These are phyloP conservation scores for Lipomyces mesembrius DNA, from an alignment of 805 yeast genomes.

Conservation along the genomic window DNA sequence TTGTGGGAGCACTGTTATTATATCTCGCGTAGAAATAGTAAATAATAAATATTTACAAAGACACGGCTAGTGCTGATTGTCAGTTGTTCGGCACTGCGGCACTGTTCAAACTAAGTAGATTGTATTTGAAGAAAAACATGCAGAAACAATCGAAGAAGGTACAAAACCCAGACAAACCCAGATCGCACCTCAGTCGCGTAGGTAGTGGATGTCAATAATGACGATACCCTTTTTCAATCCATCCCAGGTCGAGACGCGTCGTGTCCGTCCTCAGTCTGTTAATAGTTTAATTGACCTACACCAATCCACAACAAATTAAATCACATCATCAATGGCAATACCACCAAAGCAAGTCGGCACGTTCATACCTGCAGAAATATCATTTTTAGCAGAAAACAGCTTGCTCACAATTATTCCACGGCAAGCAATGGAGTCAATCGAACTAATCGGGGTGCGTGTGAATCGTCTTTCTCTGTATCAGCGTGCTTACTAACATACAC, in stretches of 20 bases:
- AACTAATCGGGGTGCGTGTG: conserved; percentile 62
- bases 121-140: too few relatives aligned
- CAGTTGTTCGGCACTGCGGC: neutral
- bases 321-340: conserved; percentile 58
- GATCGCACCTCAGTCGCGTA: too few relatives aligned
- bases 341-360: conserved; percentile 60
- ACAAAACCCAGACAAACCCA: too few relatives aligned
- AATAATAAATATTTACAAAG: too few relatives aligned
- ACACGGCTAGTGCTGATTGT: too few relatives aligned
- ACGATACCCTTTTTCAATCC: too few relatives aligned
- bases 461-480: conserved; percentile 1
- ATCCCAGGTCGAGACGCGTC: too few relatives aligned
- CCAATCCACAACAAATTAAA: neutral
- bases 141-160: too few relatives aligned
- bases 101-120: neutral
- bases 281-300: neutral
- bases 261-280: too few relatives aligned
- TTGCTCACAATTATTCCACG: conserved; percentile 76
- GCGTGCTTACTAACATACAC: conserved; percentile 31
- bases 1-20: too few relatives aligned
- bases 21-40: too few relatives aligned
- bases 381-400: conserved; percentile 84
- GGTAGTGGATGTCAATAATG: too few relatives aligned
- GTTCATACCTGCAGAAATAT: conserved; percentile 76
- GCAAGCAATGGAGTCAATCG: conserved; percentile 66